A percentile compares a stretch with the other conserved stretches of the same genome.
Evolutionary conservation across 1,284 basidiomycete species (phyloP).

Genomic region (Vanrija sp.): DNA sequence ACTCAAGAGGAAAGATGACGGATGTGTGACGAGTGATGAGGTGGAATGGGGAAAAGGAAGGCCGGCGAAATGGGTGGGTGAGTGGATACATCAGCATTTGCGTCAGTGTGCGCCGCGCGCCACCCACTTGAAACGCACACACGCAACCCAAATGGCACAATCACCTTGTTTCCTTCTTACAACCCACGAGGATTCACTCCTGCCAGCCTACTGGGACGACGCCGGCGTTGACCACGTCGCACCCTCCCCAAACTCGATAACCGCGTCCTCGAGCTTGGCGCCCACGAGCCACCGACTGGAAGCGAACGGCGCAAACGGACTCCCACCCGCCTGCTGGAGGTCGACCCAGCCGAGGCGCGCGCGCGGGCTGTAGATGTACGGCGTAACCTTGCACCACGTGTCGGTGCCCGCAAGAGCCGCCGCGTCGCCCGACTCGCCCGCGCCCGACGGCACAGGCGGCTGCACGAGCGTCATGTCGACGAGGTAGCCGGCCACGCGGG

Average conservation of each 20-base stretch:
- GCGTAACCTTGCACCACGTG: slow-evolving; percentile 3
- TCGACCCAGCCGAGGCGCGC: slow-evolving; percentile 1
- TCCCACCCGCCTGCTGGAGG: slow-evolving; percentile 1
- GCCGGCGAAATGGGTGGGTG: too few species aligned
- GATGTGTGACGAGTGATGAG: too few species aligned
- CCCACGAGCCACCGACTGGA: not conserved
- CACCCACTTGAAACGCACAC: too few species aligned
- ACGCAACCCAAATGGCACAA: too few species aligned
- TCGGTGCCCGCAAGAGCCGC: slow-evolving; percentile 2
- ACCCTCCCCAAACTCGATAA: not conserved
- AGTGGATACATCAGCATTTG: too few species aligned
- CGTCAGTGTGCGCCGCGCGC: too few species aligned
- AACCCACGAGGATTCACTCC: too few species aligned
- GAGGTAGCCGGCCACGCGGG: not conserved
- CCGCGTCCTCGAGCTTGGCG: not conserved
- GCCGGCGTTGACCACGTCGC: slow-evolving; percentile 1
- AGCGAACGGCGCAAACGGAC: not conserved
- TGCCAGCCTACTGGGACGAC: not conserved
- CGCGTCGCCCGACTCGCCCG: not conserved
- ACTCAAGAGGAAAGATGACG: too few species aligned
- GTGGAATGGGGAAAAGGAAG: too few species aligned
- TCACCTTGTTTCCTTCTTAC: not conserved
- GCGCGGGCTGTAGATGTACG: slow-evolving; percentile 3
- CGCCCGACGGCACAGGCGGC: slow-evolving; percentile 1
- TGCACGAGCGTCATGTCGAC: slow-evolving; percentile 3